These are phyloP conservation scores for Galium porrigens DNA, from an alignment of 305 asterid species.

Conservation along the genomic window DNA sequence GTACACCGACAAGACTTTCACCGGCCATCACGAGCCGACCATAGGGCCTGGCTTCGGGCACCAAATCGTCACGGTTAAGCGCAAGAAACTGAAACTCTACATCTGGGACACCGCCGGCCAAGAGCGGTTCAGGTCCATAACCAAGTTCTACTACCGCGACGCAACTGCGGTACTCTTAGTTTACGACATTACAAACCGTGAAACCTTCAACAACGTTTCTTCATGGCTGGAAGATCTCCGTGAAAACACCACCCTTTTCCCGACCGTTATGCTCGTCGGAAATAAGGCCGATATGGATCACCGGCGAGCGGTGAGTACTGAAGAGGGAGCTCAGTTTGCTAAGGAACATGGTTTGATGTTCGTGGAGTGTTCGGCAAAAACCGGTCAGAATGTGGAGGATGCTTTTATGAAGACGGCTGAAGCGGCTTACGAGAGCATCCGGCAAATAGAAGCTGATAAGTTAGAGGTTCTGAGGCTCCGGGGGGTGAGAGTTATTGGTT, in stretches of 20 bases:
- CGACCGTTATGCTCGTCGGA: conserved; percentile 50
- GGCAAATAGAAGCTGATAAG: conserved; percentile 15
- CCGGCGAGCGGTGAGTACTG: conserved; percentile 48
- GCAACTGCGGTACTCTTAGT: conserved; percentile 17
- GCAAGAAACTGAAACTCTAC: conserved; percentile 8
- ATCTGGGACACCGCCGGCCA: conserved; percentile 24
- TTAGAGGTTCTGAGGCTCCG: conserved; percentile 34
- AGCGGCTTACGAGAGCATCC: conserved; percentile 32
- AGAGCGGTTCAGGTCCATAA: conserved; percentile 15
- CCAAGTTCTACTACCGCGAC: conserved; percentile 11
- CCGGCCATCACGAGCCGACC: conserved; percentile 2
- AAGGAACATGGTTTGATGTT: conserved; percentile 44
- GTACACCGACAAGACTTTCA: background rate
- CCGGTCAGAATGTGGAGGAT: conserved; percentile 52
- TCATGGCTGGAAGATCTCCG: conserved; percentile 54
- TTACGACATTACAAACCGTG: conserved; percentile 13
- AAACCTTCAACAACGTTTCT: background rate
- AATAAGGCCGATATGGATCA: conserved; percentile 52
- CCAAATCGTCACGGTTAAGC: background rate
- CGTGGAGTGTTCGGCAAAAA: conserved; percentile 65
- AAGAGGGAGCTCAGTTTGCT: conserved; percentile 61
- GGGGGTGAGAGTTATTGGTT: background rate
- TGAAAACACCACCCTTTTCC: conserved; percentile 26
- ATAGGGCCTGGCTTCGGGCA: conserved; percentile 11
- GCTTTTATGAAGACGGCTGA: conserved; percentile 47